Percentiles rank a stretch among this genome's conserved stretches.
These are phyloP conservation scores for Bacidia rubella DNA, from an alignment of 495 filamentous ascomycete species.

Conservation along the genomic window DNA sequence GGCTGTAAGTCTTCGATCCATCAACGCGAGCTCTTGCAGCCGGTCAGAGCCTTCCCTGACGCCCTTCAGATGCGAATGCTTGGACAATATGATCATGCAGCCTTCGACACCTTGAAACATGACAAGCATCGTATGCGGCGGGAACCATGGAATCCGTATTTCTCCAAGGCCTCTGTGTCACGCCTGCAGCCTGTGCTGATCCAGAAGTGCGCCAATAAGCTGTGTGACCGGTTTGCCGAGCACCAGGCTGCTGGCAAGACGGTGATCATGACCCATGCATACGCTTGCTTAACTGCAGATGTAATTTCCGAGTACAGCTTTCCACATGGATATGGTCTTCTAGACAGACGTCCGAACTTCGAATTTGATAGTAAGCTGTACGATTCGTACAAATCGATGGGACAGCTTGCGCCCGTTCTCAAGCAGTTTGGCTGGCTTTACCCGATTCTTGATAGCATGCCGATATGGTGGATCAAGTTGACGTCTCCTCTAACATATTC, in stretches of 20 bases:
- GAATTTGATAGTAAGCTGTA: constrained; percentile 11
- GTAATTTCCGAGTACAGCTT: constrained; percentile 33
- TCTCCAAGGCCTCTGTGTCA: constrained; percentile 20
- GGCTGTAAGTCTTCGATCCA: constrained; percentile 12
- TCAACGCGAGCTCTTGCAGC: too few species aligned
- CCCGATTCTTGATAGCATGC: constrained; percentile 10
- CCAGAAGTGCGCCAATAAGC: constrained; percentile 13
- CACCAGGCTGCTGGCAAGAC: constrained; percentile 15
- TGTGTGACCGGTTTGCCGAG: constrained; percentile 17
- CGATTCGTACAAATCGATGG: constrained; percentile 5
- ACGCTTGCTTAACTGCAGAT: constrained; percentile 23
- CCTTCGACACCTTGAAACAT: constrained; percentile 20
- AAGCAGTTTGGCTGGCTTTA: constrained; percentile 11
- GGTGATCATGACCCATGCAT: constrained; percentile 19
- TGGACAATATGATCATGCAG: constrained; percentile 6
- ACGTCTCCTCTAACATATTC: constrained; percentile 4
- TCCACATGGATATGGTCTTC: constrained; percentile 25
- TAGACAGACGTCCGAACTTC: constrained; percentile 14
- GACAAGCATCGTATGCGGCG: constrained; percentile 24
- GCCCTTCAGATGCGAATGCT: constrained; percentile 8
- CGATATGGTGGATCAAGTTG: constrained; percentile 5
- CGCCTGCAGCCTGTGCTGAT: constrained; percentile 18
- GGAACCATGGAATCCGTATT: constrained; percentile 24
- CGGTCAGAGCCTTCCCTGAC: too few species aligned
- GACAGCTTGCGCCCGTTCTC: constrained; percentile 2